Evolutionary conservation across 2,329 filamentous ascomycete species (phyloP), one percentile per base, ranked within the genome.

Genomic region (Fonsecaea erecta): DNA sequence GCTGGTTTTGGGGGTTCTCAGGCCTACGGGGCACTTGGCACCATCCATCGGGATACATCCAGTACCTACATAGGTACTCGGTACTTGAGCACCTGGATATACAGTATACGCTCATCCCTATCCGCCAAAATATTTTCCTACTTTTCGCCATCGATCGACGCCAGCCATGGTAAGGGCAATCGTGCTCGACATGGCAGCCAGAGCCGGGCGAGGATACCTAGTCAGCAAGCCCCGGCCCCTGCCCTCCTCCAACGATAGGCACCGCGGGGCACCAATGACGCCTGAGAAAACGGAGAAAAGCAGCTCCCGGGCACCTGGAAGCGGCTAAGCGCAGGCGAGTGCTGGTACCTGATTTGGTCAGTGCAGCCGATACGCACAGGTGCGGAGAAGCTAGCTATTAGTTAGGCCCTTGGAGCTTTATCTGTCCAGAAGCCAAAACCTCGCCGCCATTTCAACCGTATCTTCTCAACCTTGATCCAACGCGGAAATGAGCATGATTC

Each of bases 291-390:
- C n/a, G 32, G 43, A 30, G 9, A 9, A 30, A 32, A 46, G 21
- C 28, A 5, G 18, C 18, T 40, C 5, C 40, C n/a, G 24, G 21
- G 43, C 14, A 7, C 32, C 26, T 32, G 26, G 21, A 53, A 53
- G 24, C 21, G 21, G 34, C 52, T 34, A 52, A 46, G 51, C 58
- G 30, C 52, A 24, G n/a, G 40, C 30, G 40, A 58, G 7, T 37
- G 34, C 34, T 43, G 40, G 54, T 51, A 53, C 60, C 46, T 4
- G 26, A 63, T 63, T 14, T 52, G 60, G 60, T 43, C 37, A 57
- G 21, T 46, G 53, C 40, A 63, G 53, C 60, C 60, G 60, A 63
- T 43, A 32, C 60, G 52, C 60, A 56, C 21, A 56, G 56, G 52
- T 46, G 35, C 59, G 59, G 52, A 53, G 55, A 18, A 43, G 14